These are phyloP conservation scores for Trichoderma atroviride DNA, from an alignment of 2,329 filamentous ascomycete genomes.

Conservation along the genomic window DNA sequence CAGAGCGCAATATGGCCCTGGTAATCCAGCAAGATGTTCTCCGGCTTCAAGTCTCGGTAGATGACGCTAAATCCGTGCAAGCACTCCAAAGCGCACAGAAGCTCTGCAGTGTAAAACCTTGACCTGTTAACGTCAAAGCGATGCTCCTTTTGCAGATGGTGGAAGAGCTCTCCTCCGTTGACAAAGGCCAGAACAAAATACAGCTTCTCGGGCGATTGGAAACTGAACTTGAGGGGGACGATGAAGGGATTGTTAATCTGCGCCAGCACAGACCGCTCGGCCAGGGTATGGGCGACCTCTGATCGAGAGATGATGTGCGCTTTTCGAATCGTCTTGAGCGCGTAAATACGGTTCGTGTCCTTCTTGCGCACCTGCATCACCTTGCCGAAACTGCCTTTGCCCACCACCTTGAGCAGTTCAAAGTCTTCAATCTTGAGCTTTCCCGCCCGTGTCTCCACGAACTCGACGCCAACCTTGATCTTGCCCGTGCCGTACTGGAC, in stretches of 20 bases:
- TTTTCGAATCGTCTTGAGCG: conserved; percentile 98
- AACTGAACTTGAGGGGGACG: conserved; percentile 97
- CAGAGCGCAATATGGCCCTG: conserved; percentile 97
- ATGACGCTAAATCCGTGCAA: conserved; percentile 98
- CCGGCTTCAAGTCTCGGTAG: conserved; percentile 74
- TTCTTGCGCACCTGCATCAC: conserved; percentile 99
- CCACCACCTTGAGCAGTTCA: conserved; percentile 94
- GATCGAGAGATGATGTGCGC: conserved; percentile 98
- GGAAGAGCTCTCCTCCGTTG: conserved; percentile 96
- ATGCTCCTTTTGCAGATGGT: conserved; percentile 95
- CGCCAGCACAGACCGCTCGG: conserved; percentile 94
- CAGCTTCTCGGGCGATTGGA: conserved; percentile 97
- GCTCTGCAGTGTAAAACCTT: conserved; percentile 94
- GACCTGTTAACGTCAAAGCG: conserved; percentile 97
- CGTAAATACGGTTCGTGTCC: conserved; percentile 96
- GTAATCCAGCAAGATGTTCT: conserved; percentile 97
- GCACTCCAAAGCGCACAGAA: conserved; percentile 93
- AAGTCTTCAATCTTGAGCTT: conserved; percentile 97
- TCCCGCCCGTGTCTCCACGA: conserved; percentile 86
- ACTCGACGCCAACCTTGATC: conserved; percentile 90
- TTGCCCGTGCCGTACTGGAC: conserved; percentile 87
- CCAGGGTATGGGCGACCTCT: conserved; percentile 94
- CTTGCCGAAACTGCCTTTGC: conserved; percentile 97
- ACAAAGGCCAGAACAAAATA: conserved; percentile 97
- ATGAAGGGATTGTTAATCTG: conserved; percentile 99